Conservation (phyloP, 352 stramenopile species). For the Phytophthora sp. region DNA sequence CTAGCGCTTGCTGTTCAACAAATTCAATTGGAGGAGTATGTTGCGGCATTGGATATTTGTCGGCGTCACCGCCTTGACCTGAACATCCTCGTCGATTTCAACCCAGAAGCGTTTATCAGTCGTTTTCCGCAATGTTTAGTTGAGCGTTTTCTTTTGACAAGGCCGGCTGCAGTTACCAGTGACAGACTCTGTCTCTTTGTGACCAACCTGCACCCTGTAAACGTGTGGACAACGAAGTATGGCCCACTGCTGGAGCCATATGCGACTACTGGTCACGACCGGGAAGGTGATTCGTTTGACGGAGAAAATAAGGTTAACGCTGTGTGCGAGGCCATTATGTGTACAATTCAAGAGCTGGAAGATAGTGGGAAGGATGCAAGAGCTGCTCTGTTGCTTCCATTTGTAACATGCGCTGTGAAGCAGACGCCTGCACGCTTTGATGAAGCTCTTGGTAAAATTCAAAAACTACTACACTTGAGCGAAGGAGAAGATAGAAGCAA, state of each 20-base stretch:
- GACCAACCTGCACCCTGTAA: conserved; percentile 70
- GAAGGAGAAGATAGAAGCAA: not conserved
- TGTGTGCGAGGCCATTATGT: conserved; percentile 60
- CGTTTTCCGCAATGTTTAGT: conserved; percentile 40
- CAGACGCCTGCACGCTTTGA: conserved; percentile 61
- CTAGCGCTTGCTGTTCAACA: conserved; percentile 52
- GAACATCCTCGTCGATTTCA: conserved; percentile 77
- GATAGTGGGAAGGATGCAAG: conserved; percentile 8
- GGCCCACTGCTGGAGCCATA: conserved; percentile 37
- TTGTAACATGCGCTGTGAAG: conserved; percentile 71
- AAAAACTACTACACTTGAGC: conserved; percentile 32
- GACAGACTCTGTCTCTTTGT: conserved; percentile 79
- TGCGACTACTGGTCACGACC: too few relatives aligned
- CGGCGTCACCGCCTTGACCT: conserved; percentile 82
- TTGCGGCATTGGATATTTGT: conserved; percentile 64
- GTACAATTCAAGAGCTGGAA: conserved; percentile 40
- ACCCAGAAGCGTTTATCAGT: conserved; percentile 48
- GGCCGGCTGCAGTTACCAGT: conserved; percentile 45
- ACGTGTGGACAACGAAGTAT: conserved; percentile 82
- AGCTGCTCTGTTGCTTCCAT: conserved; percentile 60
- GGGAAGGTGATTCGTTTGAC: not conserved
- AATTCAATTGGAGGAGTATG: conserved; percentile 48
- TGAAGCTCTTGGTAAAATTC: conserved; percentile 45
- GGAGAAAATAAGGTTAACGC: conserved; percentile 51
- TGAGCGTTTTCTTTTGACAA: conserved; percentile 32